Evolutionary conservation across 306 rosid species (phyloP).

Genomic region (Pyrus pyrifolia): DNA sequence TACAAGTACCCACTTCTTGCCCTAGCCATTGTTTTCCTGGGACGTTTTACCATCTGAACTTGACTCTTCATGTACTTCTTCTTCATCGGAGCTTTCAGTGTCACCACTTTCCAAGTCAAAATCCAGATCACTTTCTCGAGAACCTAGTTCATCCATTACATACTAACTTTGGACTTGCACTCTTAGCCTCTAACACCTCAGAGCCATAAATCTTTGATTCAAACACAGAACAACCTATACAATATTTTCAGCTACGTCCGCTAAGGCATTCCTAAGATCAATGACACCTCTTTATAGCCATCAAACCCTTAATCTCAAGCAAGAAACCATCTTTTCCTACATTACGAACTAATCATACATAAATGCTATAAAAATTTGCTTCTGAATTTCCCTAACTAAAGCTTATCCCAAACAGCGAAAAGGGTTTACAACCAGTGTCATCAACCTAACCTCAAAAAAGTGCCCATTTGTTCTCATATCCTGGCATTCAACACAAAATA

Average conservation of each 20-base stretch:
- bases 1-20: conserved; percentile 5
- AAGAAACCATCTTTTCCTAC: conserved; percentile 2
- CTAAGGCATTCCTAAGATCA: neutral
- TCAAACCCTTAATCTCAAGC: neutral
- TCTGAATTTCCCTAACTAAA: neutral
- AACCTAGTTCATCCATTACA: conserved; percentile 10
- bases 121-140: conserved; percentile 9
- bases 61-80: conserved; percentile 4
- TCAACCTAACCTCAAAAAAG: neutral
- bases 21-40: conserved; percentile 11
- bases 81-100: conserved; percentile 15
- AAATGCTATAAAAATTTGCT: neutral
- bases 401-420: neutral
- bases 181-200: neutral
- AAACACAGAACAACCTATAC: neutral
- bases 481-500: conserved; percentile 3
- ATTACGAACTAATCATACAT: neutral
- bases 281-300: neutral
- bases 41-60: neutral
- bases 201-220: neutral
- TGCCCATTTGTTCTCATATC: neutral
- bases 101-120: conserved; percentile 33
- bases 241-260: neutral
- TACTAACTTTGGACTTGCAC: neutral
- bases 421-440: neutral